Conservation (phyloP, 495 filamentous ascomycete genomes). For the Xylaria sp. region DNA sequence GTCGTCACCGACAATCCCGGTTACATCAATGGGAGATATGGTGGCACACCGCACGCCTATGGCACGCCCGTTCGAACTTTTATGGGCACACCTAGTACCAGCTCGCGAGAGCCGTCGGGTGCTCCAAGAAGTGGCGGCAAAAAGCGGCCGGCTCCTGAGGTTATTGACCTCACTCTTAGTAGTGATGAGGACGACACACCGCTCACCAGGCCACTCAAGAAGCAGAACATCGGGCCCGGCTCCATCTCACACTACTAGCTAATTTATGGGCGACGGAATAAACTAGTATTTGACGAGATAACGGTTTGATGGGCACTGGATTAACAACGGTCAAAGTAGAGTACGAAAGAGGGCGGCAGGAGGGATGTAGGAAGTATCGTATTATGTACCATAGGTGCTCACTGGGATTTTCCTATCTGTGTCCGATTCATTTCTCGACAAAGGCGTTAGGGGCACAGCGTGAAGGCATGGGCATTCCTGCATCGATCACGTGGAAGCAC, state of each 20-base stretch:
- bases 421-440: not conserved
- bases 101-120: constrained; percentile 26
- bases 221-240: constrained; percentile 4
- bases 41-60: not conserved
- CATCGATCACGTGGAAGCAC: constrained; percentile 12
- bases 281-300: not conserved
- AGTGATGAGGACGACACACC: constrained; percentile 35
- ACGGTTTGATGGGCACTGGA: not conserved
- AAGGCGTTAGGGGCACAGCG: constrained; percentile 20
- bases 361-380: constrained; percentile 3
- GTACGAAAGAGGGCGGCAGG: not conserved
- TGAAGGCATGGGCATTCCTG: constrained; percentile 18
- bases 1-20: constrained; percentile 47
- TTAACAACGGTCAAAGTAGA: not conserved
- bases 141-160: constrained; percentile 25
- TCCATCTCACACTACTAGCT: not conserved
- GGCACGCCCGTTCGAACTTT: constrained; percentile 12
- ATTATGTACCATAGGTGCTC: constrained; percentile 16
- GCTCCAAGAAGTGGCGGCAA: constrained; percentile 23
- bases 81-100: constrained; percentile 1
- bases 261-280: not conserved
- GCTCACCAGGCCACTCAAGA: constrained; percentile 12
- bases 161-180: constrained; percentile 34
- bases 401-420: not conserved
- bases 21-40: constrained; percentile 24